These are phyloP conservation scores for Colletotrichum orbiculare DNA, from an alignment of 2,329 filamentous ascomycete genomes.

Conservation along the genomic window DNA sequence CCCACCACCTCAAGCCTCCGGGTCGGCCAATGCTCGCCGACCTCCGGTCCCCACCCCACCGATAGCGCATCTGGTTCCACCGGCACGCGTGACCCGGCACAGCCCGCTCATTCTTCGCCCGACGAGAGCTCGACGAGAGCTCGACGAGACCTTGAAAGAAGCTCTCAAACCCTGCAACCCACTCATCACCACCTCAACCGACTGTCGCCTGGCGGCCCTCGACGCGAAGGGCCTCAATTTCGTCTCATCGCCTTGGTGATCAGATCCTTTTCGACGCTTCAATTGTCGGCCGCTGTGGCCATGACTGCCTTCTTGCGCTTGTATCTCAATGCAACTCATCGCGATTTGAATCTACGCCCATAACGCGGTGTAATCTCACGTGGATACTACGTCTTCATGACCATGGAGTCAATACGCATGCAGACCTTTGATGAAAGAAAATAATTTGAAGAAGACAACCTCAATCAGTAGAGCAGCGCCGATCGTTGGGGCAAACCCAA, in stretches of 20 bases:
- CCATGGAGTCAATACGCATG: no score
- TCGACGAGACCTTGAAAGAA: constrained; percentile 12
- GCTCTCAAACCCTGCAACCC: neutral
- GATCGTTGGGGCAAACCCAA: no score
- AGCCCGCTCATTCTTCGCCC: constrained; percentile 30
- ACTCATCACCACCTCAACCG: constrained; percentile 3
- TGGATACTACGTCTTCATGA: no score
- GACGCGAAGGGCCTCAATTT: constrained; percentile 1
- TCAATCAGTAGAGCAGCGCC: no score
- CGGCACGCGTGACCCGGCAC: constrained; percentile 32
- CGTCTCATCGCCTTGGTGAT: constrained; percentile 8
- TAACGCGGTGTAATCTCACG: no score
- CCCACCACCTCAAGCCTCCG: constrained; percentile 13
- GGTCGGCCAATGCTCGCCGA: constrained; percentile 29
- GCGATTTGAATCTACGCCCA: no score
- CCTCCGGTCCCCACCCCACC: constrained; percentile 11
- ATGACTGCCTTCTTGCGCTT: neutral
- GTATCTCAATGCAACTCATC: no score
- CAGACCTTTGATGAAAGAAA: no score
- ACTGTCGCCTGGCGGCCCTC: neutral
- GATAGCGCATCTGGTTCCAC: constrained; percentile 17
- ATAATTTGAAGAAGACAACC: no score
- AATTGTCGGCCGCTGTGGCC: no score
- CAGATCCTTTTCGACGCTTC: neutral
- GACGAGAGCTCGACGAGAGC: constrained; percentile 11